phyloP scores from a whole-genome alignment of 2,329 filamentous ascomycete species.

The Lasiodiplodia citricola region DNA sequence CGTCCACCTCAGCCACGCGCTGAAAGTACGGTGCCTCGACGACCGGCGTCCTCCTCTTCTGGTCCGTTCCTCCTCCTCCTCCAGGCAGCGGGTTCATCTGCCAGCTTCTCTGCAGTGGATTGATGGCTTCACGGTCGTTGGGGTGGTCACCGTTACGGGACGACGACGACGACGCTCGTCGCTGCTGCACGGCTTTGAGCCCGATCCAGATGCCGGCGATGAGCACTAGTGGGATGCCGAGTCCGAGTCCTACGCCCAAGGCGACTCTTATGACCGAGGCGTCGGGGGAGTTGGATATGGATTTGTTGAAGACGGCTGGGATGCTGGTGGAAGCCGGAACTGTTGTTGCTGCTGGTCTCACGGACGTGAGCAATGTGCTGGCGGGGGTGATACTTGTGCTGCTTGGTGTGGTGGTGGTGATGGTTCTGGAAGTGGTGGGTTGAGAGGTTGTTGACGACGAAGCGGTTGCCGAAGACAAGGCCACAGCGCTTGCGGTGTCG shows the following conservation, averaged over 20 bases:
- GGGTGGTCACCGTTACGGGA: background rate
- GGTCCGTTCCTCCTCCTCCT: background rate
- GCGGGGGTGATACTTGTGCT: background rate
- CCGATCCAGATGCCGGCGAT: conserved; percentile 17
- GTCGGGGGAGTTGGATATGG: background rate
- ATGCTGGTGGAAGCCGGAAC: background rate
- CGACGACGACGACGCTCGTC: background rate
- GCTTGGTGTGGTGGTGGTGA: background rate
- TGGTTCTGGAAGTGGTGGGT: background rate
- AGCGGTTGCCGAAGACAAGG: background rate
- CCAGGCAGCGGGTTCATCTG: background rate
- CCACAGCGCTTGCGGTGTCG: background rate
- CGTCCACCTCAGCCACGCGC: background rate
- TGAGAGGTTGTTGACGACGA: background rate
- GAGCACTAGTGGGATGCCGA: conserved; percentile 2
- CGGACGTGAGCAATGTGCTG: background rate
- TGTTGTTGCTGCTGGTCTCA: background rate
- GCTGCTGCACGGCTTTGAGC: conserved; percentile 1
- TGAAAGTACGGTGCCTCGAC: background rate
- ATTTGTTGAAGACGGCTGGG: background rate
- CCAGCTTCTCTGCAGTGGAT: background rate
- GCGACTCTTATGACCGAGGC: background rate
- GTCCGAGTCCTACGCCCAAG: background rate
- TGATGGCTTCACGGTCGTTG: background rate
- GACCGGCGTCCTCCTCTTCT: background rate